These are phyloP conservation scores for Trametes punicea DNA, from an alignment of 768 basidiomycete genomes.

Conservation along the genomic window DNA sequence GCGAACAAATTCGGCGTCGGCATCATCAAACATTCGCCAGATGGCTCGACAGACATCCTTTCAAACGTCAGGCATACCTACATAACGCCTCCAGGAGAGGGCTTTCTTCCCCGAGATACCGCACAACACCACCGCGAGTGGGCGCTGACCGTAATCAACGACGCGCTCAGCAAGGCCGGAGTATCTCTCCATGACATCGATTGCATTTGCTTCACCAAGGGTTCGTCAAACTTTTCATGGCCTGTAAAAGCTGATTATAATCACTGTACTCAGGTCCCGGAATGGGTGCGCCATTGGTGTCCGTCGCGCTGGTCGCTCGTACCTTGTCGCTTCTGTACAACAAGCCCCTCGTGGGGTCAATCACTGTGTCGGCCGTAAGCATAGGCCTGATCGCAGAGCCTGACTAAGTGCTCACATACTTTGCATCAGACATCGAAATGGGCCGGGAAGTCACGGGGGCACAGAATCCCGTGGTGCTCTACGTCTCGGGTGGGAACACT, in stretches of 20 bases:
- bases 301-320: constrained; percentile 90
- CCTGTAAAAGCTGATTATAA: not conserved
- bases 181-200: constrained; percentile 77
- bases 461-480: constrained; percentile 92
- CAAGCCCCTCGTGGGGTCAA: constrained; percentile 98
- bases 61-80: constrained; percentile 98
- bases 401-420: not conserved
- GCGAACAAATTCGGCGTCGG: constrained; percentile 98
- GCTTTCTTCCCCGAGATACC: constrained; percentile 94
- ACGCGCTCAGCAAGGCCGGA: constrained; percentile 65
- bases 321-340: constrained; percentile 83
- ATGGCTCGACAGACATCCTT: constrained; percentile 73
- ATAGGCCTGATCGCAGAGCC: not conserved
- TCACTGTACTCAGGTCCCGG: constrained; percentile 82
- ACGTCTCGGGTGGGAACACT: constrained; percentile 98
- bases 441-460: constrained; percentile 93
- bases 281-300: constrained; percentile 96
- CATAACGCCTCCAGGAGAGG: constrained; percentile 96
- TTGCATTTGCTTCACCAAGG: constrained; percentile 97
- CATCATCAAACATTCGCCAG: constrained; percentile 75
- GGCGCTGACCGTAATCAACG: constrained; percentile 76
- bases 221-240: constrained; percentile 36
- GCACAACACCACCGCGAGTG: constrained; percentile 95
- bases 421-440: constrained; percentile 89
- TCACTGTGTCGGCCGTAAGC: constrained; percentile 97